Percentiles rank a stretch among this genome's conserved stretches.
phyloP scores from a whole-genome alignment of 306 rosid genomes.

The Begonia loranthoides region DNA sequence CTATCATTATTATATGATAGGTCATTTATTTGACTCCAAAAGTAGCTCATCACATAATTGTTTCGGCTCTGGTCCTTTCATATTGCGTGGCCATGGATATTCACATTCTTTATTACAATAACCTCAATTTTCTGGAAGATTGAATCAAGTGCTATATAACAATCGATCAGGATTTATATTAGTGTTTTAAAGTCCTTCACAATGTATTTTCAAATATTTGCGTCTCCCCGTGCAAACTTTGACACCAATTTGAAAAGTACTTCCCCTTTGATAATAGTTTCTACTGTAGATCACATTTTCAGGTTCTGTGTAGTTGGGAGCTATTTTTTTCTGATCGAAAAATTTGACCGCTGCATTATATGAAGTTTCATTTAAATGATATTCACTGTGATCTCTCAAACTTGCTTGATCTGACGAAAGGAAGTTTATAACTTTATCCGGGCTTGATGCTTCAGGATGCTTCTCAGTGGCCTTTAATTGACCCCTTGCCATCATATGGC shows the following conservation, averaged over 20 bases:
- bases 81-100: background rate
- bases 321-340: too few species aligned
- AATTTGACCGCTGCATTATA: too few species aligned
- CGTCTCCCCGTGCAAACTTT: too few species aligned
- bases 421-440: too few species aligned
- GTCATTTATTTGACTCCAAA: background rate
- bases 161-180: background rate
- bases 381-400: too few species aligned
- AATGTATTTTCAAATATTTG: too few species aligned
- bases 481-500: slow-evolving; percentile 90
- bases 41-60: background rate
- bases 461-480: slow-evolving; percentile 63
- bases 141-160: background rate
- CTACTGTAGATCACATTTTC: too few species aligned
- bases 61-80: background rate
- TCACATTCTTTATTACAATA: background rate
- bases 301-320: too few species aligned
- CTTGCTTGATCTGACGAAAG: too few species aligned
- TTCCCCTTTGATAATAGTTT: too few species aligned
- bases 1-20: background rate
- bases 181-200: background rate
- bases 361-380: too few species aligned
- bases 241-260: too few species aligned
- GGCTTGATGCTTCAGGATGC: slow-evolving; percentile 37
- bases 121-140: background rate